Evolutionary conservation across 2,329 filamentous ascomycete genomes (phyloP).

Genomic region (Aureobasidium sp.): DNA sequence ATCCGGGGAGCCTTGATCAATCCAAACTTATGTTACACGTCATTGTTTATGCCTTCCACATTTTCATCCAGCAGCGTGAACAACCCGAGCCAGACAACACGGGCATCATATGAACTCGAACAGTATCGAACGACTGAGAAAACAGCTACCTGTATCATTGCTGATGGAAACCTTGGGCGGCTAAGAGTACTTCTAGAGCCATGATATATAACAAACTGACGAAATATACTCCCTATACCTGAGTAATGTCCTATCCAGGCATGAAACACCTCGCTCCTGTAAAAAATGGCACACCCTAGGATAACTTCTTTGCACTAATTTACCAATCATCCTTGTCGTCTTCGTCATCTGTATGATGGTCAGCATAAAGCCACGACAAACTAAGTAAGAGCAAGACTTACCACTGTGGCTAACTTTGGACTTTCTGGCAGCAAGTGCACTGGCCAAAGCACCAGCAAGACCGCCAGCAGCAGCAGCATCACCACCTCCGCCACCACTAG

Average conservation of each 20-base stretch:
- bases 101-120: too few relatives aligned
- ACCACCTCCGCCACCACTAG: slow-evolving; percentile 44
- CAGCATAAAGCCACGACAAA: slow-evolving; percentile 21
- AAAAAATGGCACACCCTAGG: not conserved
- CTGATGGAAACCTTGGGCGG: not conserved
- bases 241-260: not conserved
- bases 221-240: not conserved
- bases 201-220: not conserved
- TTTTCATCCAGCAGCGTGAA: not conserved
- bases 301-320: not conserved
- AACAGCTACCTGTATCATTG: not conserved
- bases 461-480: slow-evolving; percentile 40
- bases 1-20: too few relatives aligned
- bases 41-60: not conserved
- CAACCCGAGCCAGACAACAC: not conserved
- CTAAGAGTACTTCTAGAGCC: not conserved
- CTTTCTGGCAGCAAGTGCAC: slow-evolving; percentile 78
- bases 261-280: not conserved
- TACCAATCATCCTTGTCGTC: slow-evolving; percentile 69
- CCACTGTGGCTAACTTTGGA: slow-evolving; percentile 91
- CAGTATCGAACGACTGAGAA: not conserved
- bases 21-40: too few relatives aligned
- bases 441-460: slow-evolving; percentile 56
- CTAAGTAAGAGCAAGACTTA: slow-evolving; percentile 47
- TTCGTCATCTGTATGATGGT: slow-evolving; percentile 58